phyloP scores from a whole-genome alignment of 2,329 filamentous ascomycete species.

The Sporothrix inflata region DNA sequence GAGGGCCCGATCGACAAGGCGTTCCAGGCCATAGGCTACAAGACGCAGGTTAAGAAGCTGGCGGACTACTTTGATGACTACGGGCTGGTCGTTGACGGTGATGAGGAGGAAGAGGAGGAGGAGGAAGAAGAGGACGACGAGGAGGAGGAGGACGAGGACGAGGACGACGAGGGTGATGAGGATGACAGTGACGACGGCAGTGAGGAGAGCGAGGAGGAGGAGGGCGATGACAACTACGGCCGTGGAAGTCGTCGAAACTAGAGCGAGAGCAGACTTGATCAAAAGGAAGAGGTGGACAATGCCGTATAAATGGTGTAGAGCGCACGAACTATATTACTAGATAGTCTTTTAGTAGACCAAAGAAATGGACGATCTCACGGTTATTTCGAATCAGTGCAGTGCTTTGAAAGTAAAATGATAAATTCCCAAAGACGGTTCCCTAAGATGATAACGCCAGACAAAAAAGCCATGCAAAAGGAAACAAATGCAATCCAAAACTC shows the following conservation, averaged over 20 bases:
- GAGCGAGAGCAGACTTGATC: neutral
- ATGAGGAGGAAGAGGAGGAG: constrained; percentile 63
- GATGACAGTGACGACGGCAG: constrained; percentile 44
- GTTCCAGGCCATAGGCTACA: constrained; percentile 77
- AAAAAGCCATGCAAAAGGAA: neutral
- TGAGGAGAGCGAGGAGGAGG: neutral
- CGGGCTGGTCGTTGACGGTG: constrained; percentile 68
- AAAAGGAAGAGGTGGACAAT: neutral
- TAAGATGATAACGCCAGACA: constrained; percentile 13
- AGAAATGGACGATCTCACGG: constrained; percentile 1
- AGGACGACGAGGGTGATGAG: constrained; percentile 55
- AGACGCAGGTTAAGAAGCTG: constrained; percentile 72
- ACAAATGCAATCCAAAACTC: neutral
- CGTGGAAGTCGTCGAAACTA: neutral
- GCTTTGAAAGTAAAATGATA: neutral
- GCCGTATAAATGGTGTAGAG: no score
- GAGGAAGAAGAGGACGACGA: constrained; percentile 65
- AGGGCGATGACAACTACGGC: constrained; percentile 10
- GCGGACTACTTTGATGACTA: constrained; percentile 89
- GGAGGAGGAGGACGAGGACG: constrained; percentile 60
- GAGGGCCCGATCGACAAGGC: constrained; percentile 76
- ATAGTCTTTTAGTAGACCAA: neutral
- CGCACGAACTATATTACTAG: neutral
- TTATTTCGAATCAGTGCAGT: neutral
- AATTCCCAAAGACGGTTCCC: constrained; percentile 10